Conservation (phyloP, 768 basidiomycete species). For the Lactifluus echinatus region DNA sequence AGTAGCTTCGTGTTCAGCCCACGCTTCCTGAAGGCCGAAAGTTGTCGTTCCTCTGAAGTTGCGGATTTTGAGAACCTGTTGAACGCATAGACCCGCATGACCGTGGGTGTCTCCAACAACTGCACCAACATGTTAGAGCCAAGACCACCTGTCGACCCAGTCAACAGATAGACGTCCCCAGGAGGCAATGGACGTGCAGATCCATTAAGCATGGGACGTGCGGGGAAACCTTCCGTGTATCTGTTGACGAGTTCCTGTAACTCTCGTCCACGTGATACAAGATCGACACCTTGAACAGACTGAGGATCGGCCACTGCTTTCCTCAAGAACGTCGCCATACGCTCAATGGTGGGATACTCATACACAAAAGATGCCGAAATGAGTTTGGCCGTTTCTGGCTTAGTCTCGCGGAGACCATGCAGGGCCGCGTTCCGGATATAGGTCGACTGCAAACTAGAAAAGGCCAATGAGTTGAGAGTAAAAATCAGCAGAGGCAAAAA, state of each 20-base stretch:
- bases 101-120: conserved; percentile 10
- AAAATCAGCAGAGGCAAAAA: neutral
- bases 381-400: conserved; percentile 8
- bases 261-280: conserved; percentile 12
- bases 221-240: conserved; percentile 22
- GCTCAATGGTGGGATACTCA: conserved; percentile 20
- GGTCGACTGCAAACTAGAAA: conserved; percentile 23
- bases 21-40: conserved; percentile 14
- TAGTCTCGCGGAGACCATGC: conserved; percentile 21
- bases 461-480: neutral
- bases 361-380: conserved; percentile 23
- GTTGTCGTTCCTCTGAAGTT: conserved; percentile 16
- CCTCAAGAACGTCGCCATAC: conserved; percentile 17
- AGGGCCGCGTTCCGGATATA: conserved; percentile 25
- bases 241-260: conserved; percentile 20
- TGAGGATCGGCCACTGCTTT: conserved; percentile 1
- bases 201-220: neutral
- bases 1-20: conserved; percentile 19
- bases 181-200: neutral
- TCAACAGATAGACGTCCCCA: conserved; percentile 20
- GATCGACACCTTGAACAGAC: neutral
- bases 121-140: conserved; percentile 22
- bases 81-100: conserved; percentile 22
- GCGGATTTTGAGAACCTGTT: conserved; percentile 16
- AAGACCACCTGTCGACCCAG: conserved; percentile 23